Base-by-base conservation (phyloP, 345 rosid genomes). In the Rhodomyrtus tomentosa region DNA sequence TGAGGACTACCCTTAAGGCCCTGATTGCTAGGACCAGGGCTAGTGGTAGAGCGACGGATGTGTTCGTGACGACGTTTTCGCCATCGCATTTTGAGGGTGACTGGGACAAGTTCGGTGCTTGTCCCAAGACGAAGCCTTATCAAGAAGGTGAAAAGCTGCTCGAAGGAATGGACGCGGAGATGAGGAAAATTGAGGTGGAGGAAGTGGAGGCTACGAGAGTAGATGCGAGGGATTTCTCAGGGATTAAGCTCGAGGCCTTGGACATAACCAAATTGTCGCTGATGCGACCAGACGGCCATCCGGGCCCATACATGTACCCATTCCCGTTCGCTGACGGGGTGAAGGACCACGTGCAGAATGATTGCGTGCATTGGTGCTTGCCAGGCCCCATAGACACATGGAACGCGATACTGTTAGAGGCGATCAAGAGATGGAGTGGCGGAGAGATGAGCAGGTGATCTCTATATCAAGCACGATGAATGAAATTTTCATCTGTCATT, bases 1-100 rank as follows among this genome's bases (percentile, higher is more conserved):
- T 95, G 73, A 92, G 91, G 89, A 94, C 98, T 2, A 85, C 95
- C 25, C 89, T 96, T 24, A 91, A 88, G 83, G 88, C 94, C 1
- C 85, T 93, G 27, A 82, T 27, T 5, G 90, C 86, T 25, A 89
- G 90, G 85, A 90, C 79, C 32, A 88, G 87, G 29, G 88, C 89
- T 7, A 82, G 82, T 22, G 87, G 86, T 7, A 85, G 85, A 36
- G 84, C 59, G 32, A 56, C 86, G 11, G 85, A 87, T 59, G 94
- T 91, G 80, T 62, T 97, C 58, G 62, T 95, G 62, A 95, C 98
- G 5, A 92, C 95, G 16, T 96, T 95, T 85, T 92, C 98, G 24
- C 99, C 99, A 6, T 91, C 98, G 50, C 98, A 97, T 87, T 97
- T 97, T 48, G 98, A 95, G 87, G 98, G 99, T 5, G 96, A 95